Evolutionary conservation across 768 basidiomycete genomes (phyloP).

Genomic region (Tulasnella sp.): DNA sequence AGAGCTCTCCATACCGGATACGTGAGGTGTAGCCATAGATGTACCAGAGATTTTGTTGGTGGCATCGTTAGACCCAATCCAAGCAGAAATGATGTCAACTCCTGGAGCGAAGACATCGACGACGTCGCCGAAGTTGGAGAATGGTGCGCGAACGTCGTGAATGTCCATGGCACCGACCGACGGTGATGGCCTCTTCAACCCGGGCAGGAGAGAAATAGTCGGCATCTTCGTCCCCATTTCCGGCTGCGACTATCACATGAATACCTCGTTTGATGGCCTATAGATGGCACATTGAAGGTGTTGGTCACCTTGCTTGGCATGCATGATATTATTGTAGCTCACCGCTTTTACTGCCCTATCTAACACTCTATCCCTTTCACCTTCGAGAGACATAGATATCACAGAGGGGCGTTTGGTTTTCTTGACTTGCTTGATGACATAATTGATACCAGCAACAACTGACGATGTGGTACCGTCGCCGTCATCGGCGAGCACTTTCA

Average conservation of each 20-base stretch:
- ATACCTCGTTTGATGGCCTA: slow-evolving; percentile 14
- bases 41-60: slow-evolving; percentile 10
- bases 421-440: too few relatives aligned
- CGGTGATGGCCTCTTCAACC: slow-evolving; percentile 17
- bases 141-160: background rate
- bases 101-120: slow-evolving; percentile 10
- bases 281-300: too few relatives aligned
- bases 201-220: slow-evolving; percentile 12
- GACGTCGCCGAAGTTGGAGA: slow-evolving; percentile 16
- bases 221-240: slow-evolving; percentile 17
- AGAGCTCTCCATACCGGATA: background rate
- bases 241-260: slow-evolving; percentile 17
- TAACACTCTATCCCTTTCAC: too few relatives aligned
- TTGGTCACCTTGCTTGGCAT: too few relatives aligned
- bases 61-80: slow-evolving; percentile 7
- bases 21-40: slow-evolving; percentile 4
- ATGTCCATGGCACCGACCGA: slow-evolving; percentile 12
- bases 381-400: too few relatives aligned
- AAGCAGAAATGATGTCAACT: slow-evolving; percentile 8
- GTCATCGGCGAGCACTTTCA: background rate
- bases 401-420: too few relatives aligned
- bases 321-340: too few relatives aligned
- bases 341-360: too few relatives aligned
- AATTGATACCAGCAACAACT: background rate
- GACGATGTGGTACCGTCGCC: background rate